Percentiles rank a stretch among this genome's conserved stretches.
Conservation (phyloP, 805 yeast genomes). For the Hanseniaspora thailandica region DNA sequence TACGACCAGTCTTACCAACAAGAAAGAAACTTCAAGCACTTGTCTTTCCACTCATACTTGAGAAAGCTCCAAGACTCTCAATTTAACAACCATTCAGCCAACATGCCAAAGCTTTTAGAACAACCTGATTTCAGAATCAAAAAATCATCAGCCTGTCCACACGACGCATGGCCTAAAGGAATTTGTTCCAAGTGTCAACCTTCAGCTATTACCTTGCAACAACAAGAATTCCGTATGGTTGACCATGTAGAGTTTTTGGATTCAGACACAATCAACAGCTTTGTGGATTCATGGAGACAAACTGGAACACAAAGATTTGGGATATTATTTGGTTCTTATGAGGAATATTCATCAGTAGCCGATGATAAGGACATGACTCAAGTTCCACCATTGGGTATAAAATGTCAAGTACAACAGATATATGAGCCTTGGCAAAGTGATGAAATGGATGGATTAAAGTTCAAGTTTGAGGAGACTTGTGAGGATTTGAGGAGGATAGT, state of each 20-base stretch:
- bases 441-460: conserved; percentile 72
- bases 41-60: conserved; percentile 73
- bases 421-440: conserved; percentile 86
- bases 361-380: conserved; percentile 13
- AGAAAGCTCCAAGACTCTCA: conserved; percentile 57
- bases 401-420: conserved; percentile 86
- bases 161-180: conserved; percentile 87
- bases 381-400: conserved; percentile 75
- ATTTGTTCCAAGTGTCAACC: conserved; percentile 97
- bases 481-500: conserved; percentile 27
- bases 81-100: conserved; percentile 40
- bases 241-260: conserved; percentile 90
- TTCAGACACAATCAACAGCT: conserved; percentile 59
- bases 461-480: conserved; percentile 44
- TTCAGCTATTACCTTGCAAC: conserved; percentile 82
- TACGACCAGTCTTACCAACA: conserved; percentile 74
- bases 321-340: conserved; percentile 70
- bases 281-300: conserved; percentile 84
- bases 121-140: conserved; percentile 59
- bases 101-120: conserved; percentile 70
- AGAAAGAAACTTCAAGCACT: conserved; percentile 71
- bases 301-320: conserved; percentile 85
- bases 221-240: conserved; percentile 86
- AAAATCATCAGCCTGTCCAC: conserved; percentile 46
- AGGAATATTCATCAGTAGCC: conserved; percentile 40